Percentiles rank a stretch among this genome's conserved stretches.
phyloP scores from a whole-genome alignment of 352 stramenopile genomes.

The Globisporangium apiculatum region DNA sequence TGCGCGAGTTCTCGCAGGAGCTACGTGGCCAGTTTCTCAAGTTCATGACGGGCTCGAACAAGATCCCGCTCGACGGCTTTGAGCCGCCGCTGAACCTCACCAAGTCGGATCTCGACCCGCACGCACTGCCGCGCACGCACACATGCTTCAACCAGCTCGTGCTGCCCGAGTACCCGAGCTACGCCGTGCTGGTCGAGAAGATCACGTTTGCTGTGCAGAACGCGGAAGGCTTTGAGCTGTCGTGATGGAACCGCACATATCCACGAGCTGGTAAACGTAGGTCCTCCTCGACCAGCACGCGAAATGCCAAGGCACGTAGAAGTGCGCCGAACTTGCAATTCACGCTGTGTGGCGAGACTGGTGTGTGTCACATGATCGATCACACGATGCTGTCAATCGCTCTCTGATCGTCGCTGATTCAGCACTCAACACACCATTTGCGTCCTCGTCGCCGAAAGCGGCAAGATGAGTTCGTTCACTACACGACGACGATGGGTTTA shows the following conservation, averaged over 20 bases:
- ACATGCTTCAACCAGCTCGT: slow-evolving; percentile 90
- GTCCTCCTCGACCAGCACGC: not conserved
- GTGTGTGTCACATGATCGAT: no score
- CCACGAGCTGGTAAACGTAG: not conserved
- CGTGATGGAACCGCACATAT: slow-evolving; percentile 14
- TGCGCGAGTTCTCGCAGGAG: slow-evolving; percentile 58
- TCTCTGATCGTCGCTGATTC: no score
- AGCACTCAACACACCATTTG: no score
- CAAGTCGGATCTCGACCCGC: slow-evolving; percentile 61
- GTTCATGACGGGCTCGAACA: slow-evolving; percentile 82
- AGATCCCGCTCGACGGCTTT: slow-evolving; percentile 80
- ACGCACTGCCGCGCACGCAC: slow-evolving; percentile 65
- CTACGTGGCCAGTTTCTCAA: slow-evolving; percentile 64
- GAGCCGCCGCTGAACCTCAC: slow-evolving; percentile 84
- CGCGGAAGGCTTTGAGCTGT: slow-evolving; percentile 75
- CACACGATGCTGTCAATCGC: no score
- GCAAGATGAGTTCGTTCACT: no score
- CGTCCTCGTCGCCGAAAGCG: no score
- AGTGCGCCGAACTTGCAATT: no score
- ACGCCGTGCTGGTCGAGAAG: slow-evolving; percentile 61
- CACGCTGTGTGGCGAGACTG: no score
- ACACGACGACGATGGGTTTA: no score
- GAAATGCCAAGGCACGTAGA: not conserved
- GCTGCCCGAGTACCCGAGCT: slow-evolving; percentile 69
- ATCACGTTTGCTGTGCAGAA: slow-evolving; percentile 76